Evolutionary conservation across 2,329 filamentous ascomycete genomes (phyloP), one percentile per base, ranked within the genome.

Genomic region (Apiospora malaysiana): DNA sequence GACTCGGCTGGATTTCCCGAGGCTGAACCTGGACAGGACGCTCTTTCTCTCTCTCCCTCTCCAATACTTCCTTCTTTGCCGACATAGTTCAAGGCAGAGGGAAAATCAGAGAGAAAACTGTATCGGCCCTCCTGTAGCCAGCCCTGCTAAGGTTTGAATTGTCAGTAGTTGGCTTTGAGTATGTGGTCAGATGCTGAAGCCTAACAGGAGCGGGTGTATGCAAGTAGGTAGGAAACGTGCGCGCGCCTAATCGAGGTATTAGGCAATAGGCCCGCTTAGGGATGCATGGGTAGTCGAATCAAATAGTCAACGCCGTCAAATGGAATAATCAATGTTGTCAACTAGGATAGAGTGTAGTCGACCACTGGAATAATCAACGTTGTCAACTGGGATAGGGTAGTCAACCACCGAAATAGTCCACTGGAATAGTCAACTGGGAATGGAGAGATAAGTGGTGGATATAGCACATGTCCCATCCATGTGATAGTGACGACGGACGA

Each of bases 121-220:
- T 63, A 63, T 40, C 56, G 32, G 56, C 56, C 32, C 56, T 63
- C 56, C 49, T 56, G 63, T 68, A 32, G 66, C 45, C 45, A 51
- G 42, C 66, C 45, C 14, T 40, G 40, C 56, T 46, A 68, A 69
- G 68, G 68, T 69, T 69, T 47, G 68, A 37, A 65, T 69, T 42
- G 68, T 69, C 68, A 69, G 68, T 65, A n/a, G 37, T 69, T 69
- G 68, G 46, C 49, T 69, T 69, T 69, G 42, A 42, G 67, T 46
- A 37, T 43, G 42, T 66, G 65, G 25, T 43, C 65, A 67, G 65
- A 67, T 27, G 65, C 23, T 45, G 65, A 67, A 67, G 23, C 43
- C 40, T 45, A 46, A 67, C 40, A 4, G 40, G 40, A 45, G 4
- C 16, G 16, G 1, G 16, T 27, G 45, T 21, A 67, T 32, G 40